Evolutionary conservation across 1,284 basidiomycete species (phyloP), one percentile per base, ranked within the genome.

Genomic region (Ustilago sp.): DNA sequence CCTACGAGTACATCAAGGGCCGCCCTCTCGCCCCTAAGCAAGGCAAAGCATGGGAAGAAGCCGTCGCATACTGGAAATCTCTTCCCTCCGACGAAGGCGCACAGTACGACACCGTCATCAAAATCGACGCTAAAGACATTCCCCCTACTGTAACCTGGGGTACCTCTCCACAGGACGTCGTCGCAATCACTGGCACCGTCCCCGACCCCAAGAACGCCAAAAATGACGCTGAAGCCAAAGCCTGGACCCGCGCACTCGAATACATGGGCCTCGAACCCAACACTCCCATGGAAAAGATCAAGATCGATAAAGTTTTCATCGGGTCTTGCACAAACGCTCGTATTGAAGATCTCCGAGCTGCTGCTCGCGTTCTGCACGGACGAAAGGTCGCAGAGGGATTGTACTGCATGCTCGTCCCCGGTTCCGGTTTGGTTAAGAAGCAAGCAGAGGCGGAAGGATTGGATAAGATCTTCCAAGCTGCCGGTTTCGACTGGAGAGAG

Each of bases 361-460:
- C 84, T 8, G 84, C 84, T 7, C 80, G 79, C 36, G 77, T 85
- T 28, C 77, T 85, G 11, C 69, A 85, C 63, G 84, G 84, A 48
- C 76, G 81, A 59, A 82, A 83, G 55, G 69, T 85, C 6, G 76
- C 84, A 53, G 56, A 73, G 12, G 72, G 75, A 13, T 68, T 85
- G 38, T 82, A 84, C 68, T 79, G 77, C 61, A 85, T 85, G 83
- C 77, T 85, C 50, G 84, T 85, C 8, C 84, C 84, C 56, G 84
- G 84, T 60, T 83, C 82, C 34, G 84, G 84, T 39, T 77, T 84
- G 13, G 80, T 85, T 60, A 85, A 85, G 71, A 84, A 83, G 68
- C 84, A 85, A 69, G 84, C 84, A 23, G 84, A 85, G 59, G 83
- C 83, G n/a, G 84, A 85, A 60, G 84, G 84, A 38, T 74, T 85